Evolutionary conservation across 108 stramenopile genomes (phyloP).

Genomic region (Seminavis robusta): DNA sequence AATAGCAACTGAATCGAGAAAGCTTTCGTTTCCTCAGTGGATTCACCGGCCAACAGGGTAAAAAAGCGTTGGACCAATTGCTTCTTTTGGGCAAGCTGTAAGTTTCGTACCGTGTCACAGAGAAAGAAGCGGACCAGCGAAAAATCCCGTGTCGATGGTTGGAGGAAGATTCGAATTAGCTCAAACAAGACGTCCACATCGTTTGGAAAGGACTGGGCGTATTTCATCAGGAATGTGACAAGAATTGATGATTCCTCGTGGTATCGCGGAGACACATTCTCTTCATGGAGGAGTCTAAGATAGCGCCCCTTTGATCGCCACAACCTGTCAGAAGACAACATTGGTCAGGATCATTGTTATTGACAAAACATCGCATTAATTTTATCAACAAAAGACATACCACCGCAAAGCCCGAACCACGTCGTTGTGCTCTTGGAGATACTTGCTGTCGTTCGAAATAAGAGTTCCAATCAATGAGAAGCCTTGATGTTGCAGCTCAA

Average conservation of each 20-base stretch:
- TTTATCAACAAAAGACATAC: too few relatives aligned
- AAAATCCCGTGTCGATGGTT: slow-evolving; percentile 70
- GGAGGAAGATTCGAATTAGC: slow-evolving; percentile 71
- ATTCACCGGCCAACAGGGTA: slow-evolving; percentile 61
- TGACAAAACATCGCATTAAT: too few relatives aligned
- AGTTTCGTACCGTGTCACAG: slow-evolving; percentile 36
- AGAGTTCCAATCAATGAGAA: slow-evolving; percentile 61
- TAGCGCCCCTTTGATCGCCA: slow-evolving; percentile 86
- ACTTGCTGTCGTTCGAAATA: slow-evolving; percentile 38
- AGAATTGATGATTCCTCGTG: slow-evolving; percentile 66
- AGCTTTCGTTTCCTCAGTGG: slow-evolving; percentile 78
- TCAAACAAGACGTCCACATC: slow-evolving; percentile 87
- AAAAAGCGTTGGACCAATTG: slow-evolving; percentile 71
- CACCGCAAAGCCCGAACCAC: slow-evolving; percentile 75
- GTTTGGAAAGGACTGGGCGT: slow-evolving; percentile 49
- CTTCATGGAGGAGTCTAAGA: slow-evolving; percentile 76
- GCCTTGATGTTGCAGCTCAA: slow-evolving; percentile 79
- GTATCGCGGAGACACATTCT: slow-evolving; percentile 67
- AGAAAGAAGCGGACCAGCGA: slow-evolving; percentile 56
- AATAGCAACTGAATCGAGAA: slow-evolving; percentile 67
- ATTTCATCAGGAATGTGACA: slow-evolving; percentile 67
- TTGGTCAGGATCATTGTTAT: too few relatives aligned
- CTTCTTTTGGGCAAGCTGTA: slow-evolving; percentile 37
- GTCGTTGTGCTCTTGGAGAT: slow-evolving; percentile 67
- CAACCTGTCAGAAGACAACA: too few relatives aligned